Conservation (phyloP, 1,284 basidiomycete genomes). For the Tilletia setariae region DNA sequence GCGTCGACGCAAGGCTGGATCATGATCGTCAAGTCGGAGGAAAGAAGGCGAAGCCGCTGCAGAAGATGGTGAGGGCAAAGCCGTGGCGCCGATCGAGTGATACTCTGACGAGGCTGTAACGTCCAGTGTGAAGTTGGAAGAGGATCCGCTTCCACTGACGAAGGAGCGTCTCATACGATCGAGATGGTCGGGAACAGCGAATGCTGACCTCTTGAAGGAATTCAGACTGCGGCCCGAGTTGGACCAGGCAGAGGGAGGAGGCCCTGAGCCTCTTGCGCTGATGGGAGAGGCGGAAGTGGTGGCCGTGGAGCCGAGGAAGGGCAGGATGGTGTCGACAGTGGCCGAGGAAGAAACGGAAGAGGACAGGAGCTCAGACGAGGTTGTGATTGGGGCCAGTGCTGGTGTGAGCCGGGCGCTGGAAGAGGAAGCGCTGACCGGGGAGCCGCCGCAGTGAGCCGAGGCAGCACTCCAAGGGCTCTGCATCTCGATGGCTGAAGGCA, state of each 20-base stretch:
- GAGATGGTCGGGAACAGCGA: neutral
- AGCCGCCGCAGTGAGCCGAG: conserved; percentile 1
- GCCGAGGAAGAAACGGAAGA: too few relatives aligned
- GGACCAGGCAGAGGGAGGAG: neutral
- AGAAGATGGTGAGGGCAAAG: neutral
- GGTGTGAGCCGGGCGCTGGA: too few relatives aligned
- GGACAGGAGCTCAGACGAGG: too few relatives aligned
- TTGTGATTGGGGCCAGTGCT: too few relatives aligned
- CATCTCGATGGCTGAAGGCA: conserved; percentile 5
- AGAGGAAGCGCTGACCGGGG: neutral
- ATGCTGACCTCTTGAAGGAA: conserved; percentile 3
- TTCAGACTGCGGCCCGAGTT: neutral
- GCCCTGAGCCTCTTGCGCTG: neutral
- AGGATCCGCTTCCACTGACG: neutral
- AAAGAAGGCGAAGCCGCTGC: too few relatives aligned
- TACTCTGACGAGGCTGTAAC: too few relatives aligned
- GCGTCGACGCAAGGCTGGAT: neutral
- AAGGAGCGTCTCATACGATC: neutral
- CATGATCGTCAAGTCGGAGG: too few relatives aligned
- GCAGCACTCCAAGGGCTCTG: neutral
- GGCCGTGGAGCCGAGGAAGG: too few relatives aligned
- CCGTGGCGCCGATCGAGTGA: too few relatives aligned
- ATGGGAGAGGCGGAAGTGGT: neutral
- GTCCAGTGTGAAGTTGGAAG: too few relatives aligned
- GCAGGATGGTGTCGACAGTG: too few relatives aligned